A percentile compares a stretch with the other conserved stretches of the same genome.
Conservation (phyloP, 2,329 filamentous ascomycete species). For the Aspergillus sergii region DNA sequence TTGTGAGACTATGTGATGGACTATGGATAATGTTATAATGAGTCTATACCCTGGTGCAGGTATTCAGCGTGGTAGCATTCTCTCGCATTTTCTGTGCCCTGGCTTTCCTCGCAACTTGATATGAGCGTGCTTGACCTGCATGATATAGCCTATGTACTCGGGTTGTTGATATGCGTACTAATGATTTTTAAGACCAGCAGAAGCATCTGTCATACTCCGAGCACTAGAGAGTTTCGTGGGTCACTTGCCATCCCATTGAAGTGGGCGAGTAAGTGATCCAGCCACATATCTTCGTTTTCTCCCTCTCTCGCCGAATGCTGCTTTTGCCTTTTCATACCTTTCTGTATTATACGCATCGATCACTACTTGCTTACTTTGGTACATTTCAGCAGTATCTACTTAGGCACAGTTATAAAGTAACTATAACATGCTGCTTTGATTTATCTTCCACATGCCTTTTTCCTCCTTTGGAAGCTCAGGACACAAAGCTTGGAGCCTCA, state of each 20-base stretch:
- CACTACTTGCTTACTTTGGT: not conserved
- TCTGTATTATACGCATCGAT: not conserved
- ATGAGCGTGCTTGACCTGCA: not conserved
- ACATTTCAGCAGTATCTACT: not conserved
- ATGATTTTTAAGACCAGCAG: not conserved
- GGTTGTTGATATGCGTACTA: not conserved
- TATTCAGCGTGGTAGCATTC: not conserved
- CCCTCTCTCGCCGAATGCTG: not conserved
- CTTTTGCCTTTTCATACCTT: not conserved
- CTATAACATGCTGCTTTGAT: not conserved
- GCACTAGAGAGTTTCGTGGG: no score
- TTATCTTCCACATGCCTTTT: not conserved
- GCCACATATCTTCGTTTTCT: not conserved
- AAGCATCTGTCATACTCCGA: not conserved
- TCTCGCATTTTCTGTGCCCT: not conserved
- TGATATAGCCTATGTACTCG: not conserved
- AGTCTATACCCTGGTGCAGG: conserved; percentile 11
- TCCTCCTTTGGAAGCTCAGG: no score
- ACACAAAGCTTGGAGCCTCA: not conserved
- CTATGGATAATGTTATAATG: conserved; percentile 10
- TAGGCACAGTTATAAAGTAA: not conserved
- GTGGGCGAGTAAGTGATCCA: not conserved
- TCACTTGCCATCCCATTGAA: not conserved
- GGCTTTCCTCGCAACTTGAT: not conserved
- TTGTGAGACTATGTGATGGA: not conserved